phyloP scores from a whole-genome alignment of 805 yeast genomes.

The Priceomyces haplophilus region DNA sequence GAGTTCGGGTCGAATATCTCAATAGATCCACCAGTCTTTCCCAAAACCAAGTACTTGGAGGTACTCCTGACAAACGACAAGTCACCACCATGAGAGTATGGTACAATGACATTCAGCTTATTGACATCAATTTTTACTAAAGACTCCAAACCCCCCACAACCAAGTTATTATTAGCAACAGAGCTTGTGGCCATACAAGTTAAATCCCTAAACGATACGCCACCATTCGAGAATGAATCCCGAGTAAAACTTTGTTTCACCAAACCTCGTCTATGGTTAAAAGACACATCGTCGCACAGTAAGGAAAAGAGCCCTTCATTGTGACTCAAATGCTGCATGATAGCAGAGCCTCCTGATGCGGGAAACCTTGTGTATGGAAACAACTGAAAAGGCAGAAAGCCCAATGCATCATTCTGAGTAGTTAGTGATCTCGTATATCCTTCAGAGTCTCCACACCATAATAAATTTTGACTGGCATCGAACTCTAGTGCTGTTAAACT shows the following conservation, averaged over 20 bases:
- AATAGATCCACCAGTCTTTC: constrained; percentile 55
- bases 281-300: constrained; percentile 27
- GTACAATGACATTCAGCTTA: constrained; percentile 21
- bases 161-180: constrained; percentile 27
- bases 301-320: constrained; percentile 34
- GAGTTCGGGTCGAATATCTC: constrained; percentile 62
- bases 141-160: constrained; percentile 21
- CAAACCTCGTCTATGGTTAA: constrained; percentile 36
- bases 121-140: constrained; percentile 34
- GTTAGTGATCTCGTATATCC: constrained; percentile 44
- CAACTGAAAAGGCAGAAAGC: constrained; percentile 19
- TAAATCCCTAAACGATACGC: constrained; percentile 18
- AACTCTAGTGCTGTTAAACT: constrained; percentile 40
- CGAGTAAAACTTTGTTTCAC: constrained; percentile 16
- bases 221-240: constrained; percentile 11
- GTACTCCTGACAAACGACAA: constrained; percentile 44
- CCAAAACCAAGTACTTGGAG: constrained; percentile 54
- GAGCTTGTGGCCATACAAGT: constrained; percentile 34
- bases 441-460: constrained; percentile 80
- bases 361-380: constrained; percentile 38
- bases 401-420: constrained; percentile 17
- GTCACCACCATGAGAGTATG: constrained; percentile 41
- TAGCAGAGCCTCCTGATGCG: constrained; percentile 22
- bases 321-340: constrained; percentile 29
- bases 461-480: constrained; percentile 68